Evolutionary conservation across 768 basidiomycete species (phyloP), one percentile per base, ranked within the genome.

Genomic region (Leccinum boreale): DNA sequence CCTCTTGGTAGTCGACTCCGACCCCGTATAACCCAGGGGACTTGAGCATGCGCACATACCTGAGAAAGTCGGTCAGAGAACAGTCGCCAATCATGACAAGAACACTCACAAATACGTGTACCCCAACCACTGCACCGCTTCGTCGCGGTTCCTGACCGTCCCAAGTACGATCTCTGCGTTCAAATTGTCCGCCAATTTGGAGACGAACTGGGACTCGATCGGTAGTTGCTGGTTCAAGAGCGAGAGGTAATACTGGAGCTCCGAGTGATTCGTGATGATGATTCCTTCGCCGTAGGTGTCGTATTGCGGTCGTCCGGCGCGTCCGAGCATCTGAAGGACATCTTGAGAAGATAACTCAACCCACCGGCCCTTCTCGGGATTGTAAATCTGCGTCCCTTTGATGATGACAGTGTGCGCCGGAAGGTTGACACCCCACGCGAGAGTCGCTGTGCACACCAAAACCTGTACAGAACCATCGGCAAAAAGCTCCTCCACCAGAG

Each of bases 381-480:
- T 98, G 75, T 98, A 99, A 60, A 98, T 95, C 75, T 98, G 95
- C 0, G 97, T 98, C n/a, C 97, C 97, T 72, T 98, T 99, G 80
- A 99, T 98, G 77, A 98, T 94, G 74, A 98, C 96, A 8, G 93
- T 90, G 62, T 98, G 97, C 1, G 95, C 96, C 3, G 97, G 97
- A 0, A 98, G 77, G 70, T 99, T 99, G 74, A 99, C 96, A 77
- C 96, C 97, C 97, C 97, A 99, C 1, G 97, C 97, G 36, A 99
- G 86, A 2, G 96, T 98, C 5, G 97, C 97, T 0, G 97, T 99
- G 70, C 93, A 97, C 46, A 97, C 93, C 24, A 99, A 79, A 0
- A 98, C 95, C 69, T 96, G 94, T 29, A 99, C 80, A 23, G 91
- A 86, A 1, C 94, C 92, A 51, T 96, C 92, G 10, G 85, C 85